Conservation (phyloP, 768 basidiomycete species). For the Neoboletus brunneissimus region DNA sequence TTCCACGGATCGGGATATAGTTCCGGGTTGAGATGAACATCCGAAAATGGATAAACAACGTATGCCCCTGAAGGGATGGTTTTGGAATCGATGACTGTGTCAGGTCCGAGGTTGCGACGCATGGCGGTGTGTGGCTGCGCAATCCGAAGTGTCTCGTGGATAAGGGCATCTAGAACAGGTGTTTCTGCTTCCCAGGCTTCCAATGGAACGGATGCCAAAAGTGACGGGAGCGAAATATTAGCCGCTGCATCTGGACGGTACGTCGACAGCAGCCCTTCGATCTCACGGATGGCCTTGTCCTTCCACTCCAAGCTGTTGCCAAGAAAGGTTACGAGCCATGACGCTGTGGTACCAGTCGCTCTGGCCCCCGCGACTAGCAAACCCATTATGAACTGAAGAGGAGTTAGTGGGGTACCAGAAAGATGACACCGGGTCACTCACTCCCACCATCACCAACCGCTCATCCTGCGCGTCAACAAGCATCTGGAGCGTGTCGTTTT, state of each 20-base stretch:
- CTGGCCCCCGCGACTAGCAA: constrained; percentile 77
- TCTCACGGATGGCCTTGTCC: constrained; percentile 55
- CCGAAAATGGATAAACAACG: constrained; percentile 76
- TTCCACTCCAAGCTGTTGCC: constrained; percentile 67
- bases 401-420: constrained; percentile 22
- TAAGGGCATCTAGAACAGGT: constrained; percentile 68
- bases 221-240: constrained; percentile 37
- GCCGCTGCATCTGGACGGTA: constrained; percentile 32
- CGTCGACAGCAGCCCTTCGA: constrained; percentile 51
- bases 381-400: constrained; percentile 73
- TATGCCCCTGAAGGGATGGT: constrained; percentile 71
- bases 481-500: constrained; percentile 71
- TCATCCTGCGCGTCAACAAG: constrained; percentile 71
- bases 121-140: constrained; percentile 80
- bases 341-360: constrained; percentile 77
- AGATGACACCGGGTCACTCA: constrained; percentile 33
- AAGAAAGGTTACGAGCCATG: constrained; percentile 73
- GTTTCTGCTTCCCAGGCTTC: constrained; percentile 68
- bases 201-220: constrained; percentile 59
- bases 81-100: constrained; percentile 65
- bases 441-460: constrained; percentile 64
- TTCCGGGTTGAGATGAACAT: constrained; percentile 69
- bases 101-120: constrained; percentile 75
- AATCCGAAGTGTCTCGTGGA: constrained; percentile 73
- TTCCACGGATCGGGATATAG: constrained; percentile 76